Evolutionary conservation across 345 rosid genomes (phyloP).

Genomic region (Brassica incana): DNA sequence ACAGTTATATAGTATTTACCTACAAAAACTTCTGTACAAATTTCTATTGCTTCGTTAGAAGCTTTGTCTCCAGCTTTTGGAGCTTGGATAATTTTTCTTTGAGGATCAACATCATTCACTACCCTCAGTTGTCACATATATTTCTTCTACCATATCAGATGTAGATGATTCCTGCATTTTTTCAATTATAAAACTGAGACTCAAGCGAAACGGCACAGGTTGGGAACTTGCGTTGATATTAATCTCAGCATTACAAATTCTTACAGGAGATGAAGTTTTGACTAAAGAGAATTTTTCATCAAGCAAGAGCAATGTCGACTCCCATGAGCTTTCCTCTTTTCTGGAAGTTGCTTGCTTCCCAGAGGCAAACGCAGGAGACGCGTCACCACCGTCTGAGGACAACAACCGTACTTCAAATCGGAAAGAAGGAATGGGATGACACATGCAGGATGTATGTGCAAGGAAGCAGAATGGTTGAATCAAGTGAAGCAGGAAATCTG

Average conservation of each 20-base stretch:
- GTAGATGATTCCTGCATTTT: slow-evolving; percentile 48
- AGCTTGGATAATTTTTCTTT: slow-evolving; percentile 47
- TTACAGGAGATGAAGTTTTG: slow-evolving; percentile 14
- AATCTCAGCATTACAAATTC: slow-evolving; percentile 32
- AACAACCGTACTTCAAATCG: too few species aligned
- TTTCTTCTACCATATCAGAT: slow-evolving; percentile 49
- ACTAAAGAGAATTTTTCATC: not conserved
- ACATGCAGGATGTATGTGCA: too few species aligned
- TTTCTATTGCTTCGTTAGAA: slow-evolving; percentile 51
- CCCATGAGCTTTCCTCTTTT: too few species aligned
- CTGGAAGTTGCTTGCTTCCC: too few species aligned
- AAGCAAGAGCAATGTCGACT: not conserved
- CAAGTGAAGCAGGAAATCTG: too few species aligned
- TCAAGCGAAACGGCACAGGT: not conserved
- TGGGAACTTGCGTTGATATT: slow-evolving; percentile 45
- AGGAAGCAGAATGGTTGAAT: too few species aligned
- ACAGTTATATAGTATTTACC: slow-evolving; percentile 43
- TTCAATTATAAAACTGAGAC: slow-evolving; percentile 10
- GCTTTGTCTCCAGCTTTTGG: slow-evolving; percentile 57
- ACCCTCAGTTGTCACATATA: slow-evolving; percentile 43
- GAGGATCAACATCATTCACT: slow-evolving; percentile 33
- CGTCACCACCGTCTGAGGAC: too few species aligned
- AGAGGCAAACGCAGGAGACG: too few species aligned
- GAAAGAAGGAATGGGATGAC: too few species aligned
- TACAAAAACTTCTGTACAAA: slow-evolving; percentile 75